Evolutionary conservation across 2,329 filamentous ascomycete genomes (phyloP).

Genomic region (Periconia sp.): DNA sequence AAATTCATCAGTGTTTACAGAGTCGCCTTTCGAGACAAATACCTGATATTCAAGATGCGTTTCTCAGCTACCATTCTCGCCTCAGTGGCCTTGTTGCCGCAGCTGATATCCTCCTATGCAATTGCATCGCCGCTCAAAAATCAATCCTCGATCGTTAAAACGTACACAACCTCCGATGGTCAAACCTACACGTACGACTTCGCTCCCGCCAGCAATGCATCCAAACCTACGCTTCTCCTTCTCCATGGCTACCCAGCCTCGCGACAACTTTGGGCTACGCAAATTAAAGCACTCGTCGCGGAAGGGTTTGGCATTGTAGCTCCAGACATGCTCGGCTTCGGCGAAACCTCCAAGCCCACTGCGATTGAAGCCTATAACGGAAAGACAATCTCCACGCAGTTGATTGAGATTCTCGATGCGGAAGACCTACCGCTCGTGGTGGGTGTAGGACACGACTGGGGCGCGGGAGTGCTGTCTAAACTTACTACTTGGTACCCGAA

Average conservation of each 20-base stretch:
- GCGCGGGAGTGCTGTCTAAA: not conserved
- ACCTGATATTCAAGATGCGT: too few relatives aligned
- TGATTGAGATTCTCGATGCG: slow-evolving; percentile 2
- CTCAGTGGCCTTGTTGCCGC: not conserved
- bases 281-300: slow-evolving; percentile 56
- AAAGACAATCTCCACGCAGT: not conserved
- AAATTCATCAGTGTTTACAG: too few relatives aligned
- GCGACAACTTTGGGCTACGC: slow-evolving; percentile 65
- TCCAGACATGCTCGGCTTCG: slow-evolving; percentile 65
- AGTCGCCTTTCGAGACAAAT: too few relatives aligned
- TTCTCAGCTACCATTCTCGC: not conserved
- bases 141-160: not conserved
- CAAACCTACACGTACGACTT: slow-evolving; percentile 14
- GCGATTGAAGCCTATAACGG: slow-evolving; percentile 9
- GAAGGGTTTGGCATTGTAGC: slow-evolving; percentile 64
- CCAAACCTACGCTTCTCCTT: slow-evolving; percentile 52
- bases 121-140: not conserved
- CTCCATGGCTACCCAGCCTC: slow-evolving; percentile 67
- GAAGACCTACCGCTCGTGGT: slow-evolving; percentile 2
- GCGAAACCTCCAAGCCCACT: slow-evolving; percentile 50
- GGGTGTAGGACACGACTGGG: slow-evolving; percentile 8
- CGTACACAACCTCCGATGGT: not conserved
- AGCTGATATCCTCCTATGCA: not conserved
- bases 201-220: slow-evolving; percentile 41
- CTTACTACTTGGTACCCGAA: not conserved